Evolutionary conservation across 2,329 filamentous ascomycete genomes (phyloP), one percentile per base, ranked within the genome.

Genomic region (Diaporthe citri): DNA sequence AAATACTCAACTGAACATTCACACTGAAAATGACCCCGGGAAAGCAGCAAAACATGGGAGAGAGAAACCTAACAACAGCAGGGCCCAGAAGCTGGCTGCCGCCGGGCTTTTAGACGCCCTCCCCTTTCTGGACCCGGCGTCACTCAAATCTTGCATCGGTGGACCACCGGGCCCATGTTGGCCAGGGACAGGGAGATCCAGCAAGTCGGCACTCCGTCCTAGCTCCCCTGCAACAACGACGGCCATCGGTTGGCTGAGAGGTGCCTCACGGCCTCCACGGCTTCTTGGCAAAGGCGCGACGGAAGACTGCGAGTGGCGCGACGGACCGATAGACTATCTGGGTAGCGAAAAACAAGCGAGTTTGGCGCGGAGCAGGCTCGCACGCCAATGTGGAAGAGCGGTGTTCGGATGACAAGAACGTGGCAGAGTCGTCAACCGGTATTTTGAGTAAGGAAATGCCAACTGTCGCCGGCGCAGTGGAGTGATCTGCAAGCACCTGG

Each of bases 101-200:
- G 43, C 56, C 70, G n/a, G 57, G 70, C 60, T 72, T 72, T 72
- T 72, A 72, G 70, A 72, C 70, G 70, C 70, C 46, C 70, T 52
- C 57, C 59, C 57, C 56, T 62, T 64, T 43, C 57, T 51, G 70
- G 70, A 52, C 64, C 36, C 57, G 57, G 70, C 67, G 70, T 62
- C 48, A n/a, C 51, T 64, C 70, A 72, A 64, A 64, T 72, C 56
- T 64, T 55, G 70, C 70, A 72, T 64, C 41, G 51, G 70, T 72
- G 70, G 70, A 34, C 36, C 28, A 41, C 34, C 36, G 10, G 46
- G 56, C 59, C 57, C 57, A 62, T 72, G 36, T 71, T 48, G 3
- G 17, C 56, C 17, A 48, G 25, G 39, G 59, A 55, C 57, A 36
- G 57, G 59, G 46, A 41, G 34, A 62, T 72, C 46, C 64, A 67